phyloP scores from a whole-genome alignment of 345 rosid species.

The Atalantia buxifolia region DNA sequence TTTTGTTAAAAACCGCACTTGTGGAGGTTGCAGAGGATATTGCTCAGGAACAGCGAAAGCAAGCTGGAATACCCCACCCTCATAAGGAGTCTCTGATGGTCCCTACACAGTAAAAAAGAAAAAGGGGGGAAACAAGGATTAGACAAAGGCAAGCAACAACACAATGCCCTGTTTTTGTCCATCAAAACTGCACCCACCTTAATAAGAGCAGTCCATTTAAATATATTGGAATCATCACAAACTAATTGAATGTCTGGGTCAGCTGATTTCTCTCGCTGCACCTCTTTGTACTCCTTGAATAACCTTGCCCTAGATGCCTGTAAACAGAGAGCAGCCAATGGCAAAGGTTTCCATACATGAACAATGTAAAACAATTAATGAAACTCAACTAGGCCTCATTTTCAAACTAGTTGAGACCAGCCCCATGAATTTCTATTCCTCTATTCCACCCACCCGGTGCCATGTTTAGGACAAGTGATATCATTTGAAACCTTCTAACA shows the following conservation, averaged over 20 bases:
- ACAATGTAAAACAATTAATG: neutral
- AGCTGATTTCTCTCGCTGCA: constrained; percentile 84
- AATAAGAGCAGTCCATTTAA: constrained; percentile 97
- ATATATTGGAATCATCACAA: constrained; percentile 94
- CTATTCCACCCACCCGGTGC: neutral
- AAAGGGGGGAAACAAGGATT: neutral
- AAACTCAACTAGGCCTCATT: neutral
- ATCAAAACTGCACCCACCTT: constrained; percentile 47
- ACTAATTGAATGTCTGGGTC: constrained; percentile 94
- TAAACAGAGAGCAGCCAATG: constrained; percentile 2
- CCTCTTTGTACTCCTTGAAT: constrained; percentile 96
- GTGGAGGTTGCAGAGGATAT: constrained; percentile 98
- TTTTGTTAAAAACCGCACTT: constrained; percentile 94
- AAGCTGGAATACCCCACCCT: constrained; percentile 96
- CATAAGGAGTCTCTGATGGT: constrained; percentile 96
- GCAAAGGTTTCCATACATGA: neutral
- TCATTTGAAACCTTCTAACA: neutral
- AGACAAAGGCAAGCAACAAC: constrained; percentile 9
- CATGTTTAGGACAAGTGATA: neutral
- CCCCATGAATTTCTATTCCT: neutral
- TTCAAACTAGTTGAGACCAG: neutral
- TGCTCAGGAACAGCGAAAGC: constrained; percentile 94
- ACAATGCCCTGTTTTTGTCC: neutral
- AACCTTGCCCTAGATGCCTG: constrained; percentile 94
- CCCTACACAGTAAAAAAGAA: constrained; percentile 41